Evolutionary conservation across 208 protist species (phyloP), one percentile per base, ranked within the genome.

Genomic region (Kentomonas sorsogonicus): DNA sequence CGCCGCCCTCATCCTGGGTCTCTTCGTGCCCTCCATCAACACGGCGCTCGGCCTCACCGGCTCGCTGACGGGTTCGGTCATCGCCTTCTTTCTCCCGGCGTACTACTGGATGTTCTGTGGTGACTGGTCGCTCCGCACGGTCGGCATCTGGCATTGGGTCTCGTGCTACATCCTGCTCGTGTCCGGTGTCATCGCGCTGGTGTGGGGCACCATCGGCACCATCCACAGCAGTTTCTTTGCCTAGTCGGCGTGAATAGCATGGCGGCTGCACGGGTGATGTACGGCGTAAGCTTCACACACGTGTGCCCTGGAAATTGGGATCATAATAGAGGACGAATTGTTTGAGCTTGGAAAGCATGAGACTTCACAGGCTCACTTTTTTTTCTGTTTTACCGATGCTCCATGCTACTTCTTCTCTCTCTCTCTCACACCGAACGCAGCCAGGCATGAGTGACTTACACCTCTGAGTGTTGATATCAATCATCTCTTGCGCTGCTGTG

Each of bases 21-120:
- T 92, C n/a, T 83, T 91, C 50, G 71, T 91, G 43, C 79, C 83
- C 13, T 76, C 68, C 54, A 72, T 94, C 46, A 83, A 77, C 57
- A 39, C 88, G 20, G 78, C 85, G 0, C 86, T 92, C 50, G 72
- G 69, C 4, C 44, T 91, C 15, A 65, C 88, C 27, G 89, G 89
- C 50, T 77, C 72, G 6, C 59, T 94, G n/a, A 88, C 70, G 51
- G 86, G 83, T 20, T 80, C 83, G 2, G 83, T 82, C 59, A 61
- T 89, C 3, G 71, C 63, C 36, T 94, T 91, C 65, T 63, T 91
- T 9, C 84, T 87, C 51, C 86, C 86, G 2, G 75, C 82, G 31
- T 38, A 76, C 11, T 86, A 91, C 25, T 83, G 63, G 53, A 71
- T 93, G 71, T 86, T 86, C 69, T 71, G 66, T 29, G 85, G 81